Conservation (phyloP, 2,329 filamentous ascomycete genomes). For the Pyricularia sp. region DNA sequence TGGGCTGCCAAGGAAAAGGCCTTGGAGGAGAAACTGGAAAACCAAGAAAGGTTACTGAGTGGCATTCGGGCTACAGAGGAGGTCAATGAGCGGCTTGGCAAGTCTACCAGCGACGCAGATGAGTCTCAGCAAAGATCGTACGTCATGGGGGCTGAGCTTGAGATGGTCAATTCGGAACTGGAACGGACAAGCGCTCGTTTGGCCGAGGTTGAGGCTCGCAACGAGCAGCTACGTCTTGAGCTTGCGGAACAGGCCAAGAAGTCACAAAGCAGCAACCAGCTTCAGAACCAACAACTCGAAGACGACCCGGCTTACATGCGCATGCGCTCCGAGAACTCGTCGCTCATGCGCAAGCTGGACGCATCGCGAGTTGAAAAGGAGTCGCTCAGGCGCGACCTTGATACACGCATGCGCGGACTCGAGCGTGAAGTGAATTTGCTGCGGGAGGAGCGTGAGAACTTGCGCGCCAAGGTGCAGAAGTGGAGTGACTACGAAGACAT, state of each 20-base stretch:
- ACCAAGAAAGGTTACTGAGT: slow-evolving; percentile 79
- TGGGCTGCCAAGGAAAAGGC: slow-evolving; percentile 86
- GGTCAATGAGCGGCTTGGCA: slow-evolving; percentile 79
- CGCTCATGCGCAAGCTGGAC: slow-evolving; percentile 78
- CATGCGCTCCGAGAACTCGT: slow-evolving; percentile 84
- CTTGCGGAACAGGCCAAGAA: slow-evolving; percentile 72
- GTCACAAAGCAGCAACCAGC: neutral
- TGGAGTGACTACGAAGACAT: slow-evolving; percentile 94
- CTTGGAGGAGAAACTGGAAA: slow-evolving; percentile 86
- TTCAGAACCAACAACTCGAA: slow-evolving; percentile 51
- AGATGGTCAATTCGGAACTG: slow-evolving; percentile 83
- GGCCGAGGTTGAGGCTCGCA: slow-evolving; percentile 83
- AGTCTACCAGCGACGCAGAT: slow-evolving; percentile 38
- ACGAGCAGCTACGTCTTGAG: slow-evolving; percentile 84
- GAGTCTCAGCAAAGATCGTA: slow-evolving; percentile 42
- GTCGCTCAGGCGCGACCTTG: slow-evolving; percentile 60
- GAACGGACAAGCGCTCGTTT: slow-evolving; percentile 79
- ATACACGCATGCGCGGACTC: slow-evolving; percentile 61
- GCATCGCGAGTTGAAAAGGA: slow-evolving; percentile 74
- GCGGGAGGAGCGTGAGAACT: slow-evolving; percentile 65
- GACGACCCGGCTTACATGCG: slow-evolving; percentile 85
- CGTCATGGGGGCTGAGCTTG: slow-evolving; percentile 78
- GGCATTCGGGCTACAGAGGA: slow-evolving; percentile 97
- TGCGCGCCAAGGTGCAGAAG: slow-evolving; percentile 72
- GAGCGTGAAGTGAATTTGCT: slow-evolving; percentile 67